Evolutionary conservation across 2,329 filamentous ascomycete species (phyloP), one percentile per base, ranked within the genome.

Genomic region (Pseudogymnoascus pannorum): DNA sequence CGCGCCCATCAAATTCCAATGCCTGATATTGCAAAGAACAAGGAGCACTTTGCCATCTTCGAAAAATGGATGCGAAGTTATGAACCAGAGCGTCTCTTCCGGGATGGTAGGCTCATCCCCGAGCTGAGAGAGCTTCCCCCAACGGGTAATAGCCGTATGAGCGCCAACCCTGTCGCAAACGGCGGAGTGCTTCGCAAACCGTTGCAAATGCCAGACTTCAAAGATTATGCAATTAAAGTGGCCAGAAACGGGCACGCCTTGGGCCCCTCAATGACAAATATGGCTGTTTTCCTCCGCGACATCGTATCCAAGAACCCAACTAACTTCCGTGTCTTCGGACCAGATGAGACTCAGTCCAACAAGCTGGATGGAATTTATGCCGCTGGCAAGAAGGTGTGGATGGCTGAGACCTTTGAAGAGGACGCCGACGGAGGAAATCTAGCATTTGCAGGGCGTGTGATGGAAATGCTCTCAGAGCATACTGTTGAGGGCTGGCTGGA

Each of bases 391-490:
- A 92, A 92, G 74, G 87, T 89, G 3, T 92, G 89, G 88, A 78
- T 92, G 77, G 88, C 83, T 5, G 88, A 90, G 58, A 89, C 88
- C 72, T 88, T 92, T 64, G 85, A 89, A 3, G 88, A 92, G 70
- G 89, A 92, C 68, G 74, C 76, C 6, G 86, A 92, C 68, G 88
- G 88, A 8, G 88, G 89, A 64, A 91, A 92, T 68, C 77, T 92
- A 22, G 81, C 85, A 5, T 81, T 77, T 16, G 79, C 80, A 12
- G 89, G 89, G 14, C 81, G 88, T 26, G 88, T 92, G 35, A 92
- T 92, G 87, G 89, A 92, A 72, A 92, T 92, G 72, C 81, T 92
- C n/a, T 89, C 85, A 16, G 89, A 92, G 73, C 89, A 92, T 71
- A 92, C 87, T 14, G 84, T 83, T 63, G 88, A 92, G 73, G 89